These are phyloP conservation scores for Neoboletus subvelutipes DNA, from an alignment of 768 basidiomycete species.

Conservation along the genomic window DNA sequence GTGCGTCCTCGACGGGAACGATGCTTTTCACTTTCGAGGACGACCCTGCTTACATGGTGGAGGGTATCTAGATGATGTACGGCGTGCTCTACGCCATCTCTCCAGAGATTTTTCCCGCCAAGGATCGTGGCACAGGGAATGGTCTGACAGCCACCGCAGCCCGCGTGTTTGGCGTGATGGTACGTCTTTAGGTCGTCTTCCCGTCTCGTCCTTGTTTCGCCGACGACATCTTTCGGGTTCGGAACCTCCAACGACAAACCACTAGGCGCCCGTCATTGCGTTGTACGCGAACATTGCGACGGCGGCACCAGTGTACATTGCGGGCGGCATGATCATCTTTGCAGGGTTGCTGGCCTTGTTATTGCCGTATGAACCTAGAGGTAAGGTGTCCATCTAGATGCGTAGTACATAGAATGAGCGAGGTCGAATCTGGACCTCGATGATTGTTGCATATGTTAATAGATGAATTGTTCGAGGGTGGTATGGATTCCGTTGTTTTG, in stretches of 20 bases:
- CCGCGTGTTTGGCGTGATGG: slow-evolving; percentile 69
- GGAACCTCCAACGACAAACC: too few species aligned
- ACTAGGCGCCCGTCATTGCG: slow-evolving; percentile 69
- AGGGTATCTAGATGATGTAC: slow-evolving; percentile 57
- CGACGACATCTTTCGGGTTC: neutral
- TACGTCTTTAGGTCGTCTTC: slow-evolving; percentile 22
- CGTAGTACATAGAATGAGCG: neutral
- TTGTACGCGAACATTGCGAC: slow-evolving; percentile 64
- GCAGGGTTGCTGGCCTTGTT: slow-evolving; percentile 60
- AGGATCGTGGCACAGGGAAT: slow-evolving; percentile 73
- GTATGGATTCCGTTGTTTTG: neutral
- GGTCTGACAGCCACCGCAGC: slow-evolving; percentile 59
- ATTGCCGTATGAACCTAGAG: slow-evolving; percentile 72
- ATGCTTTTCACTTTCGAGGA: neutral
- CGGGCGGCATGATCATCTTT: slow-evolving; percentile 60
- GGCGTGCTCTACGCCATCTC: slow-evolving; percentile 72
- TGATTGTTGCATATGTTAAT: neutral
- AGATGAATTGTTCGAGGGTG: neutral
- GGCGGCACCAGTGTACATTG: slow-evolving; percentile 69
- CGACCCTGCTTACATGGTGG: neutral
- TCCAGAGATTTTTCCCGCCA: slow-evolving; percentile 69
- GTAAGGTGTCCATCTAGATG: slow-evolving; percentile 63
- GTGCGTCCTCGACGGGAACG: slow-evolving; percentile 32
- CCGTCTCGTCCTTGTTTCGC: neutral
- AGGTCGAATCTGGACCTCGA: neutral